Evolutionary conservation across 2,329 filamentous ascomycete genomes (phyloP).

Genomic region (Dothiorella sarmentorum): DNA sequence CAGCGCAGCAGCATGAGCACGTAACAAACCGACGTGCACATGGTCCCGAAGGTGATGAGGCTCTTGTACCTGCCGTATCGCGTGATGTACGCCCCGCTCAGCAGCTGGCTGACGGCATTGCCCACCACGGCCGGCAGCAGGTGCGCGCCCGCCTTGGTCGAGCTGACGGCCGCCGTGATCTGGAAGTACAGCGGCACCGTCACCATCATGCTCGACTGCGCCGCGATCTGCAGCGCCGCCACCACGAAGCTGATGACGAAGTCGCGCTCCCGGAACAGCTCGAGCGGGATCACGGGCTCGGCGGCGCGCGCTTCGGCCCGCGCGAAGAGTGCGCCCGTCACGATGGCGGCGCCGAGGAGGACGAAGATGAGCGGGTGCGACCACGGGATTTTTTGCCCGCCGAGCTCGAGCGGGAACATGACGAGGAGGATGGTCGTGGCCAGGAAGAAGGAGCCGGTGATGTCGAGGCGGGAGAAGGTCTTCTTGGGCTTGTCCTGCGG

Average conservation of each 20-base stretch:
- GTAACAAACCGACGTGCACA: slow-evolving; percentile 25
- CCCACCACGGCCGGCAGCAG: slow-evolving; percentile 65
- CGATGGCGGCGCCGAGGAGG: slow-evolving; percentile 31
- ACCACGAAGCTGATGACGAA: slow-evolving; percentile 55
- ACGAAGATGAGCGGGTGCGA: slow-evolving; percentile 32
- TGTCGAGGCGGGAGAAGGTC: slow-evolving; percentile 56
- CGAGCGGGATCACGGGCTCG: slow-evolving; percentile 59
- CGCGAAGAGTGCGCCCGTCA: slow-evolving; percentile 28
- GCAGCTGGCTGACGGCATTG: slow-evolving; percentile 61
- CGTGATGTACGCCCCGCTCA: slow-evolving; percentile 57
- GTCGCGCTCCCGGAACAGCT: slow-evolving; percentile 50
- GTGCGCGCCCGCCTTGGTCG: slow-evolving; percentile 57
- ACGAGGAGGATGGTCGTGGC: slow-evolving; percentile 43
- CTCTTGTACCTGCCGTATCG: slow-evolving; percentile 34
- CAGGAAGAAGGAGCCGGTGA: slow-evolving; percentile 52
- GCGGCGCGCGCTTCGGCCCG: slow-evolving; percentile 41
- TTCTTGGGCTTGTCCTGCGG: slow-evolving; percentile 6
- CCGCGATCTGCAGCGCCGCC: slow-evolving; percentile 51
- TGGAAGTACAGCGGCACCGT: slow-evolving; percentile 68
- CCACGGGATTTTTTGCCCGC: slow-evolving; percentile 39
- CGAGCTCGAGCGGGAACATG: slow-evolving; percentile 49
- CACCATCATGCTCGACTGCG: slow-evolving; percentile 63
- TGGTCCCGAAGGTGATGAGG: slow-evolving; percentile 23
- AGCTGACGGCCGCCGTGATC: slow-evolving; percentile 56
- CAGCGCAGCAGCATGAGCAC: slow-evolving; percentile 28